phyloP scores from a whole-genome alignment of 257 asterid genomes.

The Verbascum thapsus region DNA sequence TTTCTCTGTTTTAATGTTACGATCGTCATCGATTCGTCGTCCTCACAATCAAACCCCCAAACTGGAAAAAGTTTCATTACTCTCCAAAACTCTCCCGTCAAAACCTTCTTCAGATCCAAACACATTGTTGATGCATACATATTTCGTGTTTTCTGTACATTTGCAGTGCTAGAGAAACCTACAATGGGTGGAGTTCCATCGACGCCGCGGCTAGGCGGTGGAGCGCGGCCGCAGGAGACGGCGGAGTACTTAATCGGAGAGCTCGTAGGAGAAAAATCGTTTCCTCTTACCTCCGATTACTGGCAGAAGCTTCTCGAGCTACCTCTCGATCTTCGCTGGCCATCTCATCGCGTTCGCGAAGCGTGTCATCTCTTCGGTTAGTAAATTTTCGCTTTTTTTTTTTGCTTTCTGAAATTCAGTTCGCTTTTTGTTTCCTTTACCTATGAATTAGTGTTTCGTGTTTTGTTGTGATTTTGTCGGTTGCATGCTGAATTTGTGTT shows the following conservation, averaged over 20 bases:
- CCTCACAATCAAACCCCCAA: slow-evolving; percentile 28
- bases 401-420: neutral
- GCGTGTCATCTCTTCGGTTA: slow-evolving; percentile 83
- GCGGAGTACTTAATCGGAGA: slow-evolving; percentile 78
- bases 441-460: neutral
- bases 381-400: slow-evolving; percentile 31
- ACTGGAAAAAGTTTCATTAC: neutral
- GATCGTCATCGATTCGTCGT: slow-evolving; percentile 1
- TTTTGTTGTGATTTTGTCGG: neutral
- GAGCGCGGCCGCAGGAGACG: slow-evolving; percentile 66
- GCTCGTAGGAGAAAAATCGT: slow-evolving; percentile 79
- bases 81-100: slow-evolving; percentile 30
- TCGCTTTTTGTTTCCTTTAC: neutral
- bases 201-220: slow-evolving; percentile 69
- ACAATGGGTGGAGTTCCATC: slow-evolving; percentile 92
- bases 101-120: slow-evolving; percentile 33
- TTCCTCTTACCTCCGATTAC: slow-evolving; percentile 80
- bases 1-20: slow-evolving; percentile 13
- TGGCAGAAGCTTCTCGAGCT: slow-evolving; percentile 96
- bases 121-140: slow-evolving; percentile 24
- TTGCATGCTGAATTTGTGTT: slow-evolving; percentile 11
- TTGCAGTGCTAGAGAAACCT: slow-evolving; percentile 17
- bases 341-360: slow-evolving; percentile 62
- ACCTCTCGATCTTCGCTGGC: slow-evolving; percentile 87
- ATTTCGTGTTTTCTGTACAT: slow-evolving; percentile 1